Conservation (phyloP, 495 filamentous ascomycete species). For the Penicillium diatomitis region DNA sequence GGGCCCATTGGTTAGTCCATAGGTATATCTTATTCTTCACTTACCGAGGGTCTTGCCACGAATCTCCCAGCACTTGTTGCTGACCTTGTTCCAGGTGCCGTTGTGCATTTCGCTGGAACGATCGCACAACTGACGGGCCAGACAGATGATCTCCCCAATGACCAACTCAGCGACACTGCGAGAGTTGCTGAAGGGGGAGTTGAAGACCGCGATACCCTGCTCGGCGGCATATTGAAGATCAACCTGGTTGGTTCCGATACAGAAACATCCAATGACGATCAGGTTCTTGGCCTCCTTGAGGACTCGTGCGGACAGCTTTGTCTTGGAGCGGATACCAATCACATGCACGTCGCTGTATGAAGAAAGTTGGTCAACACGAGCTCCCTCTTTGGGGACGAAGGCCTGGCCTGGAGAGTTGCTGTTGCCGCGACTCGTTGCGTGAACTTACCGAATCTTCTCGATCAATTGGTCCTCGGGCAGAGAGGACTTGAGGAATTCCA, state of each 20-base stretch:
- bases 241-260: constrained; percentile 98
- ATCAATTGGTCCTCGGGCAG: constrained; percentile 89
- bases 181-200: constrained; percentile 97
- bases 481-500: constrained; percentile 82
- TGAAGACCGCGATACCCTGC: constrained; percentile 96
- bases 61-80: constrained; percentile 93
- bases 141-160: constrained; percentile 83
- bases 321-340: constrained; percentile 97
- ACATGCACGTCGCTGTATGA: constrained; percentile 77
- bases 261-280: constrained; percentile 96
- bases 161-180: constrained; percentile 93
- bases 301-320: constrained; percentile 79
- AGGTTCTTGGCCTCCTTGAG: constrained; percentile 85
- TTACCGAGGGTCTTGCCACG: constrained; percentile 90
- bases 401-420: no score
- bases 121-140: constrained; percentile 89
- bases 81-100: constrained; percentile 97
- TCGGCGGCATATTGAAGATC: constrained; percentile 85
- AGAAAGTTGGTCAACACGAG: no score
- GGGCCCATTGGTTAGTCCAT: no score
- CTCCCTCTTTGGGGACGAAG: no score
- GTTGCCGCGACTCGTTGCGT: no score
- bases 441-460: constrained; percentile 77
- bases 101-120: constrained; percentile 90
- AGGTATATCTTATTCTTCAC: not conserved